Evolutionary conservation across 2,329 filamentous ascomycete species (phyloP).

Genomic region (Colletotrichum cordylinicola): DNA sequence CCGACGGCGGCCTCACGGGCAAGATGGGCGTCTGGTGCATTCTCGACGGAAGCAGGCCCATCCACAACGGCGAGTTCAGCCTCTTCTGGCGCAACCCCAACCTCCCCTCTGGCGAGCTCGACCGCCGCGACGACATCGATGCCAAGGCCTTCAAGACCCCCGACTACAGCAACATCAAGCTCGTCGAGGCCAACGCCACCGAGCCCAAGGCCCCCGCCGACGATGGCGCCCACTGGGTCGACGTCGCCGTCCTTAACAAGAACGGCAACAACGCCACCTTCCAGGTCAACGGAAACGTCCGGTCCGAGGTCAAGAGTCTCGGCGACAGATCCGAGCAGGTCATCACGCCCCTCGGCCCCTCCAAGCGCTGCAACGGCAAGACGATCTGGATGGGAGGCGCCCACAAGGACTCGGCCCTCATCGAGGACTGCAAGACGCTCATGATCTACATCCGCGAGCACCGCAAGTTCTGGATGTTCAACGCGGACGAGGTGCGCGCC

Average conservation of each 20-base stretch:
- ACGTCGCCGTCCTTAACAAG: background rate
- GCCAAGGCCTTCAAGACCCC: background rate
- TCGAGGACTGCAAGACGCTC: slow-evolving; percentile 6
- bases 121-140: background rate
- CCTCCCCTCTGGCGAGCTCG: background rate
- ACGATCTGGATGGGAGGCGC: background rate
- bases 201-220: background rate
- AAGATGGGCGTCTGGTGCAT: slow-evolving; percentile 5
- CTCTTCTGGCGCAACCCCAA: slow-evolving; percentile 10
- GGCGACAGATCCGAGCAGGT: background rate
- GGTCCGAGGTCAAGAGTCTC: background rate
- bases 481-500: background rate
- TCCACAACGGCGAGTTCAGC: background rate
- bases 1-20: background rate
- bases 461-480: background rate
- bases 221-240: background rate
- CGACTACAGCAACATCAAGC: background rate
- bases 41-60: background rate
- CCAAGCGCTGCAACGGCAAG: slow-evolving; percentile 1
- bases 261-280: background rate
- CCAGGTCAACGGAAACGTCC: background rate
- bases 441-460: background rate
- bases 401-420: background rate
- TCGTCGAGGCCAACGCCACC: background rate
- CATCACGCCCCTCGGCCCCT: background rate